These are phyloP conservation scores for Globisporangium heterothallicum DNA, from an alignment of 352 stramenopile species.

Conservation along the genomic window DNA sequence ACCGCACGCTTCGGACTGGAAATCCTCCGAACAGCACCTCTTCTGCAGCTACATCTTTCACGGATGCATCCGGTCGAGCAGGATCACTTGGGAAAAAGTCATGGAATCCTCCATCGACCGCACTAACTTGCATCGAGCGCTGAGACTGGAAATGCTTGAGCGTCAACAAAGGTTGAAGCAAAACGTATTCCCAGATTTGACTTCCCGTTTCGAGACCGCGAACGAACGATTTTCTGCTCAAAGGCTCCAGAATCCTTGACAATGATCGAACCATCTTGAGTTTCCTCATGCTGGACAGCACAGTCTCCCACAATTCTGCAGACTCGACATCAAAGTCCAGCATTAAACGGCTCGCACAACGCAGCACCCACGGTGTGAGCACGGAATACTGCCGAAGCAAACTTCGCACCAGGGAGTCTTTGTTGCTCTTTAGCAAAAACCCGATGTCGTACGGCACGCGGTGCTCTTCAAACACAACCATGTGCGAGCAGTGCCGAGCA, in stretches of 20 bases:
- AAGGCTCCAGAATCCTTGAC: constrained; percentile 22
- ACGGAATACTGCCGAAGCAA: constrained; percentile 34
- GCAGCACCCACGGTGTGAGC: constrained; percentile 28
- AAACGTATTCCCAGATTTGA: constrained; percentile 35
- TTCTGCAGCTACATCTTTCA: not conserved
- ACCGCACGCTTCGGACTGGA: constrained; percentile 12
- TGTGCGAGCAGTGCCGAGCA: constrained; percentile 29
- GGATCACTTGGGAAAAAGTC: not conserved
- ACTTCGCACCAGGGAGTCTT: constrained; percentile 35
- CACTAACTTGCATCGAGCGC: constrained; percentile 2
- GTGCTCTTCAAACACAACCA: constrained; percentile 51
- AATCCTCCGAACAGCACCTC: constrained; percentile 22
- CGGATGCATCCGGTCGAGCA: not conserved
- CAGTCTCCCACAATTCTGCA: constrained; percentile 37
- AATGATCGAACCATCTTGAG: constrained; percentile 44
- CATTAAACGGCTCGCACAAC: constrained; percentile 34
- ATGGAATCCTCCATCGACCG: not conserved
- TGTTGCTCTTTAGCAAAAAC: constrained; percentile 38
- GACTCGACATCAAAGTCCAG: constrained; percentile 47
- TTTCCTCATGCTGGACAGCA: constrained; percentile 39
- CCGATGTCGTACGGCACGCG: constrained; percentile 39
- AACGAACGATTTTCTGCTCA: constrained; percentile 33
- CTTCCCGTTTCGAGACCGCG: constrained; percentile 24
- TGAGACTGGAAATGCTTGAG: constrained; percentile 5
- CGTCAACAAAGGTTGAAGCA: constrained; percentile 20